These are phyloP conservation scores for Gossypium longicalyx DNA, from an alignment of 345 rosid species.

Conservation along the genomic window DNA sequence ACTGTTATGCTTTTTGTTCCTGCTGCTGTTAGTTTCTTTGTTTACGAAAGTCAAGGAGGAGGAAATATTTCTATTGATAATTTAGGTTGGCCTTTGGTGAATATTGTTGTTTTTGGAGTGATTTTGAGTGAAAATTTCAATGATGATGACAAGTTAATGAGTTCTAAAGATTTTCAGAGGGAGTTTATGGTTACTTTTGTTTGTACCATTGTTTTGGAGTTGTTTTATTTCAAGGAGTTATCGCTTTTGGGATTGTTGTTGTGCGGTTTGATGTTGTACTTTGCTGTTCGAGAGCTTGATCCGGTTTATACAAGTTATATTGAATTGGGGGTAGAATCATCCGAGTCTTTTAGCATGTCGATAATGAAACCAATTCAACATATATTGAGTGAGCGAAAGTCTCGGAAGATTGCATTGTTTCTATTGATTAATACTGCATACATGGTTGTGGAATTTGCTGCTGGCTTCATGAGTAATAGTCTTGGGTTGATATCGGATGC, in stretches of 20 bases:
- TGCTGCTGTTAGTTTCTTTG: constrained; percentile 54
- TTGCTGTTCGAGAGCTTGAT: constrained; percentile 69
- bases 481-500: constrained; percentile 96
- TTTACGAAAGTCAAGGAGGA: constrained; percentile 41
- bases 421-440: constrained; percentile 82
- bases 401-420: constrained; percentile 88
- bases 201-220: constrained; percentile 70
- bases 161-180: constrained; percentile 55
- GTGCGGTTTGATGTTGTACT: constrained; percentile 63
- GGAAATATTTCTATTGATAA: constrained; percentile 45
- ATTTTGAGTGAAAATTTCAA: constrained; percentile 68
- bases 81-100: constrained; percentile 85
- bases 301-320: constrained; percentile 41
- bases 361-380: constrained; percentile 77
- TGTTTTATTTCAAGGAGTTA: constrained; percentile 76
- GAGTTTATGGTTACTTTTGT: constrained; percentile 69
- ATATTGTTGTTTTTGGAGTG: constrained; percentile 86
- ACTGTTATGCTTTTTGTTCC: constrained; percentile 66
- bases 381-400: constrained; percentile 89
- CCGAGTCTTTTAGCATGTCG: constrained; percentile 47
- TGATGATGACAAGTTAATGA: constrained; percentile 55
- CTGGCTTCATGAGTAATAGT: constrained; percentile 95
- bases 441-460: constrained; percentile 91
- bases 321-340: constrained; percentile 59
- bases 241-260: constrained; percentile 80